phyloP scores from a whole-genome alignment of 495 filamentous ascomycete genomes.

The Penicillium simplicissimum region DNA sequence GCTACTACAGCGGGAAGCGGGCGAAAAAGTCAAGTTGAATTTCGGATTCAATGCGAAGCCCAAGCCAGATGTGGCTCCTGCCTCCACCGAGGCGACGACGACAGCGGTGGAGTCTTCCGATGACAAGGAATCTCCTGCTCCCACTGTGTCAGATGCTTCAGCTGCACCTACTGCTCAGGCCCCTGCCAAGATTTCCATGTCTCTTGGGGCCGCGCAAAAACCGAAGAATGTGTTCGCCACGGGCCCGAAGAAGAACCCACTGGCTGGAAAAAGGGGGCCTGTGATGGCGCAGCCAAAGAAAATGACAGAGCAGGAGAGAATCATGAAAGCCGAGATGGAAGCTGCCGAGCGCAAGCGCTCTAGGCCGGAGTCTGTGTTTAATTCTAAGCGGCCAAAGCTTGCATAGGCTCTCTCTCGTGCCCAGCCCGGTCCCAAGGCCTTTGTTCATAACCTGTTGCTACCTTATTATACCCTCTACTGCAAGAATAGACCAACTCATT shows the following conservation, averaged over 20 bases:
- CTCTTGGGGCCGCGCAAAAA: slow-evolving; percentile 56
- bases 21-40: slow-evolving; percentile 80
- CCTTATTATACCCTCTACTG: slow-evolving; percentile 2
- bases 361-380: slow-evolving; percentile 33
- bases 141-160: slow-evolving; percentile 24
- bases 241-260: slow-evolving; percentile 62
- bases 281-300: slow-evolving; percentile 66
- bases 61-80: slow-evolving; percentile 30
- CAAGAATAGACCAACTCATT: neutral
- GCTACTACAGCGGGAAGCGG: slow-evolving; percentile 66
- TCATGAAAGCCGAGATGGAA: slow-evolving; percentile 82
- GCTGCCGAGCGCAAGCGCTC: slow-evolving; percentile 66
- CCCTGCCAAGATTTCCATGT: slow-evolving; percentile 54
- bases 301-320: slow-evolving; percentile 85
- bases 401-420: slow-evolving; percentile 16
- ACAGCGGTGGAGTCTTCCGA: slow-evolving; percentile 15
- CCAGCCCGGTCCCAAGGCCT: neutral
- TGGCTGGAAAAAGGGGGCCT: slow-evolving; percentile 61
- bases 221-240: slow-evolving; percentile 84
- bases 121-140: slow-evolving; percentile 14
- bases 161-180: slow-evolving; percentile 15
- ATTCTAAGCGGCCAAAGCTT: slow-evolving; percentile 41
- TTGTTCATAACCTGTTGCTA: neutral
- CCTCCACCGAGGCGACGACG: slow-evolving; percentile 19
- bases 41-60: slow-evolving; percentile 57